Evolutionary conservation across 163 green algal species (phyloP).

Genomic region (Chloromonas sp.): DNA sequence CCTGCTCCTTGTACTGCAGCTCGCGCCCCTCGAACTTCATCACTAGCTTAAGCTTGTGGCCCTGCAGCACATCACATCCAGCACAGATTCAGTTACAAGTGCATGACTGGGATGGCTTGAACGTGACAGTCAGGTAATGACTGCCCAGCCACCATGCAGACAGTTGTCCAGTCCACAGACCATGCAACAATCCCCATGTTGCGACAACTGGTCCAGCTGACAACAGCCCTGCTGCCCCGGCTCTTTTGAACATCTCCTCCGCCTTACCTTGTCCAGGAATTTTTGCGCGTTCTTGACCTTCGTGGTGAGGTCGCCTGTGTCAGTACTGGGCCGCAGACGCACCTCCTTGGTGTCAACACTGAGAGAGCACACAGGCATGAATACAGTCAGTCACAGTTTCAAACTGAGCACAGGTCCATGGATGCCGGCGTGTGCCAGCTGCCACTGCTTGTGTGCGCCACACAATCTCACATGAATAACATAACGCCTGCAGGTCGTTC

Average conservation of each 20-base stretch:
- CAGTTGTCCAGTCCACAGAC: too few species aligned
- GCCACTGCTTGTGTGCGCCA: background rate
- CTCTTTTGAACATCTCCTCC: too few species aligned
- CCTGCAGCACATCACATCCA: constrained; percentile 28
- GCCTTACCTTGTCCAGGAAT: constrained; percentile 74
- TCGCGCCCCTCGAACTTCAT: constrained; percentile 85
- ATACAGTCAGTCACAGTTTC: background rate
- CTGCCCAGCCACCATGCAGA: too few species aligned
- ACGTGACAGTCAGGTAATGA: too few species aligned
- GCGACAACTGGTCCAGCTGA: too few species aligned
- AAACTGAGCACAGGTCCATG: background rate
- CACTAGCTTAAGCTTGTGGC: constrained; percentile 85
- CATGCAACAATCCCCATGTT: too few species aligned
- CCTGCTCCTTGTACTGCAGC: constrained; percentile 84
- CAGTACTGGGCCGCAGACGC: constrained; percentile 82
- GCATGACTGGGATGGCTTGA: too few species aligned
- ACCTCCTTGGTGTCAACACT: constrained; percentile 88
- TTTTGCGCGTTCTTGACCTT: constrained; percentile 67
- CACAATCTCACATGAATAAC: background rate
- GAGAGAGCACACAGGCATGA: constrained; percentile 3
- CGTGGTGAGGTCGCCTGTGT: constrained; percentile 84
- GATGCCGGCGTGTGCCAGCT: background rate
- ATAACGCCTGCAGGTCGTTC: too few species aligned
- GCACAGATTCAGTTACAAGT: too few species aligned
- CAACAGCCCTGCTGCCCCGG: too few species aligned